A percentile compares a stretch with the other conserved stretches of the same genome.
phyloP scores from a whole-genome alignment of 164 flowering plant species.

The Chloranthus sessilifolius region DNA sequence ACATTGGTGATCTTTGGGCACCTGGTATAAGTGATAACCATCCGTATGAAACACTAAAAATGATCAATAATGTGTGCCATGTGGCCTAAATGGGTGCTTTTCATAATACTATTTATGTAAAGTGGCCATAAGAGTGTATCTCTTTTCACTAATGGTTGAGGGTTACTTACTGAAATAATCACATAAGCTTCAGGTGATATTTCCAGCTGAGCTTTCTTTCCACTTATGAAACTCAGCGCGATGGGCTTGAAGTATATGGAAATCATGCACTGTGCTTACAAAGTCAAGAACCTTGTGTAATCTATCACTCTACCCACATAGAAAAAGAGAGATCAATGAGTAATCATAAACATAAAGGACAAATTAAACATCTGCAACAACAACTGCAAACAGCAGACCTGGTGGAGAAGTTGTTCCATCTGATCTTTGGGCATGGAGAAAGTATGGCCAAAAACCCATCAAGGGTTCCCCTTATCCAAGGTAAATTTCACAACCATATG shows the following conservation, averaged over 20 bases:
- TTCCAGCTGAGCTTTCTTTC: slow-evolving; percentile 46
- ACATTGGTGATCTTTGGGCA: no score
- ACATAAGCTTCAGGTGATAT: slow-evolving; percentile 75
- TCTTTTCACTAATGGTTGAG: no score
- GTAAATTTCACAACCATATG: slow-evolving; percentile 23
- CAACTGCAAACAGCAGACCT: slow-evolving; percentile 61
- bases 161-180: slow-evolving; percentile 55
- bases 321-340: no score
- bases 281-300: slow-evolving; percentile 88
- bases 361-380: no score
- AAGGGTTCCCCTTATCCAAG: slow-evolving; percentile 98
- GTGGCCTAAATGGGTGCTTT: no score
- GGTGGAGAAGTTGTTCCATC: slow-evolving; percentile 91
- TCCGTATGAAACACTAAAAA: no score
- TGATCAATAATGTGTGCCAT: no score
- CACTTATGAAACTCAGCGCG: slow-evolving; percentile 37
- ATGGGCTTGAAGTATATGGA: slow-evolving; percentile 70
- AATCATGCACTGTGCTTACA: slow-evolving; percentile 92
- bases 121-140: no score
- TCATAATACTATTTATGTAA: no score
- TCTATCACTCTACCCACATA: slow-evolving; percentile 66
- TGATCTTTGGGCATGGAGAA: slow-evolving; percentile 98
- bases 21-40: no score
- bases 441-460: slow-evolving; percentile 96
- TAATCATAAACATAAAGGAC: no score